phyloP scores from a whole-genome alignment of 202 grass and related monocot species.

The Hordeum pubiflorum region DNA sequence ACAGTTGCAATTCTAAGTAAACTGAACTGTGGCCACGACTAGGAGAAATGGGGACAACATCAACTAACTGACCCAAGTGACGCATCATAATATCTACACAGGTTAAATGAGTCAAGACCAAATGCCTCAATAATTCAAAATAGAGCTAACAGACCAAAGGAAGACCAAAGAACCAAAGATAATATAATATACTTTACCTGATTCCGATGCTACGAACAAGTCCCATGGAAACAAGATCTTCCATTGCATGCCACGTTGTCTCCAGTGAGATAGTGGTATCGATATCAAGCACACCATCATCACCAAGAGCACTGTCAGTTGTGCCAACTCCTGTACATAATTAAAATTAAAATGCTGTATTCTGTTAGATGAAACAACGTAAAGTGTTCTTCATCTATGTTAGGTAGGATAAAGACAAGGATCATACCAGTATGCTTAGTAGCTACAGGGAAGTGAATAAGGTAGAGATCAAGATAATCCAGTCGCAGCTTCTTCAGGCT shows the following conservation, averaged over 20 bases:
- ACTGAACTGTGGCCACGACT: background rate
- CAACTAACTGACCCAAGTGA: background rate
- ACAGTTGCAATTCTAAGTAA: background rate
- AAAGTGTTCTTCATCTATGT: background rate
- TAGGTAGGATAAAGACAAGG: background rate
- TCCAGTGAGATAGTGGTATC: slow-evolving; percentile 84
- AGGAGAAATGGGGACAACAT: background rate
- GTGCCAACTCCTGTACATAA: slow-evolving; percentile 60
- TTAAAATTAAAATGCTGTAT: background rate
- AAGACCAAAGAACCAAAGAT: background rate
- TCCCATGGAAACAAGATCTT: slow-evolving; percentile 78
- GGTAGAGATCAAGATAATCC: slow-evolving; percentile 86
- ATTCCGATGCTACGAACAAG: slow-evolving; percentile 79
- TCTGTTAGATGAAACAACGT: background rate
- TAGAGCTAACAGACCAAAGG: background rate
- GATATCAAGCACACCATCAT: slow-evolving; percentile 91
- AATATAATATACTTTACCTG: slow-evolving; percentile 39
- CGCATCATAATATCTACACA: background rate
- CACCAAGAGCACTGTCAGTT: slow-evolving; percentile 61
- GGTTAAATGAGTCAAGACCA: background rate
- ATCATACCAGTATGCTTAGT: slow-evolving; percentile 69
- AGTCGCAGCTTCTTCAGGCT: slow-evolving; percentile 87
- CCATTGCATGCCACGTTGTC: slow-evolving; percentile 95
- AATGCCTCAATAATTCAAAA: background rate
- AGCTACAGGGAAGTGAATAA: slow-evolving; percentile 87